Base-by-base conservation (phyloP, 176 grass and related monocot genomes). In the Zizania latifolia region DNA sequence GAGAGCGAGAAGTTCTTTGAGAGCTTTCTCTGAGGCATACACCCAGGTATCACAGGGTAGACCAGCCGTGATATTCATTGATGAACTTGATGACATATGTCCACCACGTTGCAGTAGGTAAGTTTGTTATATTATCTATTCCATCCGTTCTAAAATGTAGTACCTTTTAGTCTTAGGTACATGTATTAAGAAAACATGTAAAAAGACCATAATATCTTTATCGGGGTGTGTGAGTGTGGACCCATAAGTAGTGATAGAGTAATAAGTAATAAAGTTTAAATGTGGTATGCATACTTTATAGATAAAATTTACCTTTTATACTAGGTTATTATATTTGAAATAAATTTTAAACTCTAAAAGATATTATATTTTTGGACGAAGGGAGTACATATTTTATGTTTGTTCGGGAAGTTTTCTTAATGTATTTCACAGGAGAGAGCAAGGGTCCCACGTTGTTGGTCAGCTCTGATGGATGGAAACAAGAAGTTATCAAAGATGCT, bases 391-490 rank as follows among this genome's bases (percentile, higher is more conserved):
- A 19, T 32, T 60, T 51, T 70, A 45, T 60, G 7, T 22, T 50
- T 15, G 12, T 38, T 10, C 6, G 1, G 50, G 28, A 79, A 22
- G 41, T 0, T 3, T 63, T 58, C 61, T 66, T 45, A 63, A 39
- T 66, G 10, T 44, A 19, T 75, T 71, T 44, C 21, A 53, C 84
- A 98, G 94, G 85, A 94, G 80, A 84, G 83, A 92, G 48, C 68
- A 98, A 13, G 86, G 86, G 70, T 85, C 88, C 7, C 89, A 89
- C 48, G 88, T 98, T 57, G 94, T 98, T 74, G 94, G 75, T 38
- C 89, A 98, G 79, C 89, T 33, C 75, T 97, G 60, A 93, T 97
- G 93, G 93, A 97, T 87, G 93, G 90, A 33, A 97, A 86, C 43
- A 93, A 91, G 65, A 86, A 82, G 64, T 85, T 70, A 6, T 86